Base-by-base conservation (phyloP, 257 asterid genomes). In the Primulina tabacum region DNA sequence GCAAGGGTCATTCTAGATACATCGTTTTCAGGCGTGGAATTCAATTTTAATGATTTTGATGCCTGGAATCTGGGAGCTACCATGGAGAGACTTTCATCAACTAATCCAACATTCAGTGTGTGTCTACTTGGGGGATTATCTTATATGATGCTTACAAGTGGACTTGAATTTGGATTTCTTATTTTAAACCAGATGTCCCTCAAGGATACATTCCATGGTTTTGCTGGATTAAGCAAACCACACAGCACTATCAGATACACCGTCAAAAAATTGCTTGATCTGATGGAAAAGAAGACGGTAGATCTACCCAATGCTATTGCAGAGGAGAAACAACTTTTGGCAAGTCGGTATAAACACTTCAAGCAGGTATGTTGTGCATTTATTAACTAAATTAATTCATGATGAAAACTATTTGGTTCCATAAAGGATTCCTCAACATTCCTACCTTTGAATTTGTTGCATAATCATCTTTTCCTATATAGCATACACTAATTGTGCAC, bases 71-170 rank as follows among this genome's bases (percentile, higher is more conserved):
- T 94, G 85, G 89, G 85, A 76, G 71, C 85, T 55, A 85, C 83
- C 18, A 68, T 88, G 61, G 88, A 84, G 60, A 82, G 80, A 73
- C 79, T 94, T 74, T 78, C 82, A 20, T 76, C 91, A 47, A 67
- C 83, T 33, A 78, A 85, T 73, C 84, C 94, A 16, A 73, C 85
- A 43, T 86, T 91, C 28, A 78, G 82, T 55, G 76, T 91, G 17
- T 79, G 83, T 57, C 79, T 94, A 76, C 90, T 94, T 66, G 99
- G 97, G 58, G 97, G 97, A 62, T 77, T 86, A 70, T 91, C 85
- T 86, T 73, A 78, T 76, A 91, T 87, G 81, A 82, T 94, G 95
- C 95, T 91, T 75, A 85, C 96, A 0, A 94, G 97, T 61, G 99
- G 97, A 74, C 85, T 94, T 60, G 78, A 82, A 65, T 94, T 91